phyloP scores from a whole-genome alignment of 805 yeast genomes.

The Yarrowia sp. region DNA sequence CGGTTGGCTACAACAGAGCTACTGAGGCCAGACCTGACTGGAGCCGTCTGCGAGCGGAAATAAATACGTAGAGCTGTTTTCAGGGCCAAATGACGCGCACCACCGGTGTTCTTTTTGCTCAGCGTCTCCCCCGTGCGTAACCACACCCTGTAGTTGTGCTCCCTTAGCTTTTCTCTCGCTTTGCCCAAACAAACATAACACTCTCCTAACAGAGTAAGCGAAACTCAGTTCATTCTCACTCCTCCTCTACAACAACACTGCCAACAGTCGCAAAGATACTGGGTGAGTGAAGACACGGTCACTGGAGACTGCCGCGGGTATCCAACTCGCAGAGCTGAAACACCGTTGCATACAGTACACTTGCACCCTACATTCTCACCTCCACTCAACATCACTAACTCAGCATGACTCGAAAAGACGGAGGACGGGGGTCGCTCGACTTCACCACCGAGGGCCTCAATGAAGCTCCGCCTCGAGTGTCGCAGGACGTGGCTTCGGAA shows the following conservation, averaged over 20 bases:
- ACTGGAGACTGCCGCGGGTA: background rate
- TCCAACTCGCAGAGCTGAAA: background rate
- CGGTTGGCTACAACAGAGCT: background rate
- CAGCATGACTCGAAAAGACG: conserved; percentile 39
- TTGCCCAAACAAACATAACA: conserved; percentile 29
- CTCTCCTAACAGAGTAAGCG: conserved; percentile 23
- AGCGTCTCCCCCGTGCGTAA: background rate
- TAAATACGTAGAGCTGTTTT: background rate
- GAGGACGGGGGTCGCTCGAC: conserved; percentile 38
- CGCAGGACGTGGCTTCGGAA: conserved; percentile 10
- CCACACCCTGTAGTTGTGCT: background rate
- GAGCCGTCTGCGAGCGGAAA: background rate
- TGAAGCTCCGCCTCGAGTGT: conserved; percentile 27
- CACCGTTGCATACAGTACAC: background rate
- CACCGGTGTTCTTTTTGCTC: no score
- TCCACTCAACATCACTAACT: background rate
- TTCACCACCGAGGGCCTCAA: conserved; percentile 31
- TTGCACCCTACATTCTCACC: background rate
- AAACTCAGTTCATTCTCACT: conserved; percentile 28
- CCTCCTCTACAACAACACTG: conserved; percentile 10
- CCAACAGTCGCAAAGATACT: conserved; percentile 5
- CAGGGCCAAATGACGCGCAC: conserved; percentile 12
- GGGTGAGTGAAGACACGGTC: background rate
- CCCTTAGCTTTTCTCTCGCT: conserved; percentile 20
- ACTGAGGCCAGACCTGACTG: background rate